Conservation (phyloP, 2,329 filamentous ascomycete species). For the Didymellaceae sp. region DNA sequence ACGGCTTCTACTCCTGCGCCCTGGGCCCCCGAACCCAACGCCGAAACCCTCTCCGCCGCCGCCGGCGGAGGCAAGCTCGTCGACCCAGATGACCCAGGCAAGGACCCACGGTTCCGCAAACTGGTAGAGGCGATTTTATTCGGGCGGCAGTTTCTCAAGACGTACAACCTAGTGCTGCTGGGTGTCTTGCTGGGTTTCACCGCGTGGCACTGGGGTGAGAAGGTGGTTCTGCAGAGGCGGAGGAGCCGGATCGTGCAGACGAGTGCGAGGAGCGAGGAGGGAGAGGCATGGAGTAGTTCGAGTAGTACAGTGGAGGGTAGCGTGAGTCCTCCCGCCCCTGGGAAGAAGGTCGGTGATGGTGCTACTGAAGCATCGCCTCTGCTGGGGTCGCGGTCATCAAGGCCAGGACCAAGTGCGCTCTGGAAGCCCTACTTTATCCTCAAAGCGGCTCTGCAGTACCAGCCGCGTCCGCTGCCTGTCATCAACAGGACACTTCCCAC, state of each 20-base stretch:
- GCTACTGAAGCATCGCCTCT: slow-evolving; percentile 45
- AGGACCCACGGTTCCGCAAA: slow-evolving; percentile 45
- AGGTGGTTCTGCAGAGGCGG: slow-evolving; percentile 23
- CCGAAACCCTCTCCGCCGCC: slow-evolving; percentile 6
- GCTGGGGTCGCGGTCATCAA: slow-evolving; percentile 24
- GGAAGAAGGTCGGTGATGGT: slow-evolving; percentile 21
- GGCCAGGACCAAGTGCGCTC: slow-evolving; percentile 6
- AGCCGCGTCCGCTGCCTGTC: slow-evolving; percentile 64
- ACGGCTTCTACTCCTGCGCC: slow-evolving; percentile 31
- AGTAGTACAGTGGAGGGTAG: slow-evolving; percentile 49
- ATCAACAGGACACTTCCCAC: slow-evolving; percentile 64
- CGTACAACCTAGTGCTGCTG: slow-evolving; percentile 51
- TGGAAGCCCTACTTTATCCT: slow-evolving; percentile 32
- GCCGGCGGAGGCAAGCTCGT: slow-evolving; percentile 22
- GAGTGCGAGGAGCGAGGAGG: neutral
- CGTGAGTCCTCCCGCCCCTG: slow-evolving; percentile 35
- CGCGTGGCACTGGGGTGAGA: slow-evolving; percentile 46
- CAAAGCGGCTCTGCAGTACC: slow-evolving; percentile 58
- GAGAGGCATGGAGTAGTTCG: slow-evolving; percentile 46
- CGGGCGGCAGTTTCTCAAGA: slow-evolving; percentile 46
- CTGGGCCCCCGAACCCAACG: slow-evolving; percentile 23
- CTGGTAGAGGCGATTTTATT: slow-evolving; percentile 49
- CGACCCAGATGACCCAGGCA: slow-evolving; percentile 41
- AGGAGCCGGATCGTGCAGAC: slow-evolving; percentile 9
- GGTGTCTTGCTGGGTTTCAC: slow-evolving; percentile 48